Evolutionary conservation across 495 filamentous ascomycete species (phyloP).

Genomic region (Podospora anserina): DNA sequence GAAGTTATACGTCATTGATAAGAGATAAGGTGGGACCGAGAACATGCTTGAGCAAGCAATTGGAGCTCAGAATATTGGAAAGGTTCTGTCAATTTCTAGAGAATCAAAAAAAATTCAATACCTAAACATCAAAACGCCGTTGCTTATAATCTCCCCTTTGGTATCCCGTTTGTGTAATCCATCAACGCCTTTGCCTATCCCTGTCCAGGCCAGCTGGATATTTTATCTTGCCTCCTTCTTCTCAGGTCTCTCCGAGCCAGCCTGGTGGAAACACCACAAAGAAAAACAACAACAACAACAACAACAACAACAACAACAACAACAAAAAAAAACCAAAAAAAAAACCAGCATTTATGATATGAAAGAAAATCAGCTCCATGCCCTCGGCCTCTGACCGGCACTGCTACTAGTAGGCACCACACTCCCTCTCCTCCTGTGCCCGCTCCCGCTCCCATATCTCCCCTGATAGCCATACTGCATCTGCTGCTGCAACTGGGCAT

Average conservation of each 20-base stretch:
- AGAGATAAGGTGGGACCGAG: neutral
- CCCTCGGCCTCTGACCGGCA: neutral
- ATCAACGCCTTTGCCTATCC: neutral
- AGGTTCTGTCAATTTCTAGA: neutral
- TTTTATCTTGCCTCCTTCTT: neutral
- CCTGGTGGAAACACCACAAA: no score
- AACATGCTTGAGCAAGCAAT: neutral
- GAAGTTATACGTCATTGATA: constrained; percentile 8
- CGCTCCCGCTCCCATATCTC: neutral
- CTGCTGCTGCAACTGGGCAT: neutral
- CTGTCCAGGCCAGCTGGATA: neutral
- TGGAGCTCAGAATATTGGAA: neutral
- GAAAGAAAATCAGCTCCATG: neutral
- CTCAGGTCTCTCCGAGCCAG: neutral
- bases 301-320: no score
- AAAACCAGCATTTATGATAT: neutral
- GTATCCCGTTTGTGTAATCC: neutral
- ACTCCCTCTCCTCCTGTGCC: neutral
- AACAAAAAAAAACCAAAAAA: neutral
- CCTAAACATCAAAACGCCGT: neutral
- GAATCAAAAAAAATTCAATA: neutral
- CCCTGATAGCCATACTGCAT: neutral
- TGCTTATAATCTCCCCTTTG: neutral
- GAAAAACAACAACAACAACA: neutral
- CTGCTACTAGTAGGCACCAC: neutral